These are phyloP conservation scores for Ustilago nuda DNA, from an alignment of 1,284 basidiomycete genomes.

Conservation along the genomic window DNA sequence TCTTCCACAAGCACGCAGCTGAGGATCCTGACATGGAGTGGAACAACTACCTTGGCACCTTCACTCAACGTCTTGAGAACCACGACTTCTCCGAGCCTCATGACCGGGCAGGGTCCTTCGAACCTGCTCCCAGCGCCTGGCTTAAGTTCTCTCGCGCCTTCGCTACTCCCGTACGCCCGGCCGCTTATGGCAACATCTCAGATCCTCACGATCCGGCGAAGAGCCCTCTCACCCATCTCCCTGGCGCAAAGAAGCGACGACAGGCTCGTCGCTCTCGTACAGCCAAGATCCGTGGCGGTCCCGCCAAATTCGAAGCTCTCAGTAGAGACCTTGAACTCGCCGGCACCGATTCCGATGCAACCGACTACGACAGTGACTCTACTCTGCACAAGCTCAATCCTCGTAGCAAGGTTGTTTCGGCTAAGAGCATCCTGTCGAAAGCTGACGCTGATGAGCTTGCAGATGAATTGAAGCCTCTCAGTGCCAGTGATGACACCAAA, in stretches of 20 bases:
- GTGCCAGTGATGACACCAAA: slow-evolving; percentile 21
- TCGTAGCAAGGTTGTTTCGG: slow-evolving; percentile 17
- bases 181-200: slow-evolving; percentile 52
- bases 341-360: slow-evolving; percentile 36
- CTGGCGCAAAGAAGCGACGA: slow-evolving; percentile 9
- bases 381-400: slow-evolving; percentile 20
- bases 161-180: slow-evolving; percentile 21
- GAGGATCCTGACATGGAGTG: slow-evolving; percentile 59
- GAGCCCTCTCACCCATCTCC: slow-evolving; percentile 37
- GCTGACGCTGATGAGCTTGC: slow-evolving; percentile 26
- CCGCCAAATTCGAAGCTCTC: slow-evolving; percentile 54
- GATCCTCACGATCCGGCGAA: slow-evolving; percentile 23
- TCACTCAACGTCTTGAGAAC: slow-evolving; percentile 48
- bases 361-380: slow-evolving; percentile 53
- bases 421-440: slow-evolving; percentile 20
- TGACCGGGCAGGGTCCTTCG: slow-evolving; percentile 54
- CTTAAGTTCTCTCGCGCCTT: slow-evolving; percentile 42
- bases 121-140: slow-evolving; percentile 53
- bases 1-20: slow-evolving; percentile 54
- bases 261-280: slow-evolving; percentile 23
- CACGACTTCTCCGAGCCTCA: slow-evolving; percentile 8
- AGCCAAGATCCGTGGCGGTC: slow-evolving; percentile 29
- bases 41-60: slow-evolving; percentile 62
- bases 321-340: slow-evolving; percentile 20
- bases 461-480: slow-evolving; percentile 25